Percentiles rank a stretch among this genome's conserved stretches.
Evolutionary conservation across 2,329 filamentous ascomycete genomes (phyloP).

Genomic region (Fonsecaea pedrosoi): DNA sequence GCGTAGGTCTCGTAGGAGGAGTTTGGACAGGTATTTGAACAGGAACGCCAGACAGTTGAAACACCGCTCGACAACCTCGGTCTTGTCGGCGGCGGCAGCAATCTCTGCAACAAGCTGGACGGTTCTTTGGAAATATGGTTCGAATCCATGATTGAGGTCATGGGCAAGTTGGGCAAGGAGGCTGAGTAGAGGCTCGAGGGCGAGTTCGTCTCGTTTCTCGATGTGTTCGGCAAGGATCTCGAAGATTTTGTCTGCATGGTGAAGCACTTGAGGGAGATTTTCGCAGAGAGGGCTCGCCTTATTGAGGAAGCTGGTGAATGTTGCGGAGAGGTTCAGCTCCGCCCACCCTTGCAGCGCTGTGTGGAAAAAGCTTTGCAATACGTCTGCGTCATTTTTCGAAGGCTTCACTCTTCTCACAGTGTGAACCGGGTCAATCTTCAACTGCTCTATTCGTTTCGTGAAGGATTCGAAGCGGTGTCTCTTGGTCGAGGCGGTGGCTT

Average conservation of each 20-base stretch:
- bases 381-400: conserved; percentile 74
- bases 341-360: conserved; percentile 84
- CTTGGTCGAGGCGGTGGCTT: conserved; percentile 72
- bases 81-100: conserved; percentile 76
- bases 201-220: conserved; percentile 75
- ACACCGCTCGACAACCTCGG: conserved; percentile 96
- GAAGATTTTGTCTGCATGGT: conserved; percentile 88
- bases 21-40: conserved; percentile 93
- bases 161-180: conserved; percentile 94
- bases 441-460: conserved; percentile 83
- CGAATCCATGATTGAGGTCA: conserved; percentile 84
- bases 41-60: conserved; percentile 93
- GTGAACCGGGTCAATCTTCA: conserved; percentile 93
- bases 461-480: conserved; percentile 93
- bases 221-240: conserved; percentile 77
- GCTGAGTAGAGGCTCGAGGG: conserved; percentile 83
- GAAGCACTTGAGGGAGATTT: conserved; percentile 87
- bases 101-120: conserved; percentile 78
- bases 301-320: conserved; percentile 77
- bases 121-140: conserved; percentile 80
- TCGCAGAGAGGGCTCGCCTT: conserved; percentile 80
- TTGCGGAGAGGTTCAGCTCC: conserved; percentile 86
- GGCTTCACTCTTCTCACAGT: conserved; percentile 74
- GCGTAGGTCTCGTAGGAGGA: conserved; percentile 82
- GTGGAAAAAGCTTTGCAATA: conserved; percentile 81